Base-by-base conservation (phyloP, 225 moss, liverwort and hornwort species). In the Marchantia paleacea region DNA sequence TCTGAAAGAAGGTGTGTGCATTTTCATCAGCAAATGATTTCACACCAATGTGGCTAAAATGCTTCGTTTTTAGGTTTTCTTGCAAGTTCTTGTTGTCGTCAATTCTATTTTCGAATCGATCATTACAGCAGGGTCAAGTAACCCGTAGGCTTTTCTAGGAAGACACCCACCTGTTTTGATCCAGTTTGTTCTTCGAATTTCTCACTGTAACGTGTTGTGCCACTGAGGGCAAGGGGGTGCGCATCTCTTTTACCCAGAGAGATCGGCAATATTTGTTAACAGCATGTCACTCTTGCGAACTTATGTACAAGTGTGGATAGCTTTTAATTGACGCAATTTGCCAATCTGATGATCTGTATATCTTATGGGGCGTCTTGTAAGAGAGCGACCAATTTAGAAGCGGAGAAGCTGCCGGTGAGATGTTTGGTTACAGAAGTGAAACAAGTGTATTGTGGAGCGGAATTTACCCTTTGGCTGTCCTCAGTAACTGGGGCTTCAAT, bases 321-420 rank as follows among this genome's bases (percentile, higher is more conserved):
- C 7, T 67, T 67, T 24, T 3, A 25, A 30, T 3, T 48, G 16
- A 70, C 24, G 0, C 25, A 62, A 19, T 39, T 76, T 61, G 47
- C 61, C 58, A n/a, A 81, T 51, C 78, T 85, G 79, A 85, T 75
- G 76, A 76, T 83, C 12, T 84, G 7, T 79, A 47, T 19, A 62
- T 65, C 69, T 52, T 80, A 69, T 78, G 72, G 60, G 79, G 77
- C 14, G 9, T 81, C 49, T 86, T 86, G 86, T 78, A 86, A 86
- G 86, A 81, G 83, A 75, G 75, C 75, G n/a, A 77, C 68, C 52
- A 89, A 89, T 82, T 31, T 76, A 96, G 96, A 97, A 82, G 75
- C 86, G 53, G 96, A 97, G 87, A 94, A 94, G 94, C 92, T 91
- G 78, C 96, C 94, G 52, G 92, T 94, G 78, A 90, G 90, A 85